Conservation (phyloP, 148 eudicot species). For the Vaccinium vitisidaea region DNA sequence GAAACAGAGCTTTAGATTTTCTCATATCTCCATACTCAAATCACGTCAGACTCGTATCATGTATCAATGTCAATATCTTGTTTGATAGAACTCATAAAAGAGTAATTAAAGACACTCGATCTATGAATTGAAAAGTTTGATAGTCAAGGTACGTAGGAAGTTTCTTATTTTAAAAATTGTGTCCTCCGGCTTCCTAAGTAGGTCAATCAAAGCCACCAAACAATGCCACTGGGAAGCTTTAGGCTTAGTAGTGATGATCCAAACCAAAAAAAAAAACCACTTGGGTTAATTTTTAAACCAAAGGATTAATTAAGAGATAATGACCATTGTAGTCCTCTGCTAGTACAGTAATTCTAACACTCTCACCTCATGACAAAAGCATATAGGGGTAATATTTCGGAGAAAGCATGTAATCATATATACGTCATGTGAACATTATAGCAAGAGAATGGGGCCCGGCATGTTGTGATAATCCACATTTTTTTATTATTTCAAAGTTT, state of each 20-base stretch:
- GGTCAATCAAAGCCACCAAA: slow-evolving; percentile 18
- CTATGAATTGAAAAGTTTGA: background rate
- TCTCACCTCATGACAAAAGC: too few relatives aligned
- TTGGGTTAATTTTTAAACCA: background rate
- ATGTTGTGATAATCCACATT: background rate
- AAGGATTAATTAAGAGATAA: background rate
- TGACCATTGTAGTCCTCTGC: too few relatives aligned
- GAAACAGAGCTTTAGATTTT: background rate
- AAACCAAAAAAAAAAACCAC: background rate
- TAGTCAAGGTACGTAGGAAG: too few relatives aligned
- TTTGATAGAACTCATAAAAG: background rate
- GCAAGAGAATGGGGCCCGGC: background rate
- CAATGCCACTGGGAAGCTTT: slow-evolving; percentile 28
- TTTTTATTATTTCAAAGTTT: too few relatives aligned
- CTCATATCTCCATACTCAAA: background rate
- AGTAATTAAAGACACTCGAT: too few relatives aligned
- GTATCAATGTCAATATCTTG: background rate
- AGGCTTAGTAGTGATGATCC: background rate
- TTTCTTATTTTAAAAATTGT: too few relatives aligned
- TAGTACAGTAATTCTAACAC: background rate
- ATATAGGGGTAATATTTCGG: too few relatives aligned
- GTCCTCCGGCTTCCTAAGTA: background rate
- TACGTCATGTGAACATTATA: background rate
- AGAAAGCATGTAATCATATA: background rate
- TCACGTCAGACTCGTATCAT: background rate